Conservation (phyloP, 148 eudicot genomes). For the Nyssa sinensis region DNA sequence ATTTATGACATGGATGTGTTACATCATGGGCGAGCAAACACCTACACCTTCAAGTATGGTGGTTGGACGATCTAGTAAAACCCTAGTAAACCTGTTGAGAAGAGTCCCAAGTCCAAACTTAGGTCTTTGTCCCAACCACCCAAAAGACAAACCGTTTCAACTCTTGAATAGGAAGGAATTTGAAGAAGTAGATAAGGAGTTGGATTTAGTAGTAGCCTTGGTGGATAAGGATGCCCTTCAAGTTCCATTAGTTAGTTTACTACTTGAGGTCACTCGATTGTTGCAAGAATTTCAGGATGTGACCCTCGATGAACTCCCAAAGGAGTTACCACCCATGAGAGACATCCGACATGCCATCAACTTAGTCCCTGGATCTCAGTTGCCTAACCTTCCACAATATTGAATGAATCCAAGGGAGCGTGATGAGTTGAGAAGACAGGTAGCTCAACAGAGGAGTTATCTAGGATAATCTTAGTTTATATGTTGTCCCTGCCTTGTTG, state of each 20-base stretch:
- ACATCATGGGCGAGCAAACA: neutral
- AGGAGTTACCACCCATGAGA: neutral
- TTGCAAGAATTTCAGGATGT: neutral
- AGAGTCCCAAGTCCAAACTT: neutral
- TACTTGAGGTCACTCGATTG: neutral
- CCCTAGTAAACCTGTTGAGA: neutral
- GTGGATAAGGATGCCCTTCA: neutral
- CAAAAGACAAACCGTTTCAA: no score
- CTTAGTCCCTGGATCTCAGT: neutral
- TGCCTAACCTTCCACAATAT: neutral
- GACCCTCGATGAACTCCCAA: neutral
- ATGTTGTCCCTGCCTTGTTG: neutral
- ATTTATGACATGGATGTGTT: no score
- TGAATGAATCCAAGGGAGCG: neutral
- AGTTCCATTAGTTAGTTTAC: neutral
- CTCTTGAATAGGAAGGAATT: neutral
- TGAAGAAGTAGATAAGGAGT: neutral
- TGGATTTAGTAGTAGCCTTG: neutral
- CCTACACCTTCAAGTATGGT: neutral
- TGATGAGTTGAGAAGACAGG: neutral
- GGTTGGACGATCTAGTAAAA: neutral
- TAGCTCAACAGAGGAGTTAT: neutral
- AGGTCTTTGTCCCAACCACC: neutral
- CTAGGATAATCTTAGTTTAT: neutral
- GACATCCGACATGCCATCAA: constrained; percentile 1